Conservation (phyloP, 768 basidiomycete genomes). For the Hygrocybe punicea region DNA sequence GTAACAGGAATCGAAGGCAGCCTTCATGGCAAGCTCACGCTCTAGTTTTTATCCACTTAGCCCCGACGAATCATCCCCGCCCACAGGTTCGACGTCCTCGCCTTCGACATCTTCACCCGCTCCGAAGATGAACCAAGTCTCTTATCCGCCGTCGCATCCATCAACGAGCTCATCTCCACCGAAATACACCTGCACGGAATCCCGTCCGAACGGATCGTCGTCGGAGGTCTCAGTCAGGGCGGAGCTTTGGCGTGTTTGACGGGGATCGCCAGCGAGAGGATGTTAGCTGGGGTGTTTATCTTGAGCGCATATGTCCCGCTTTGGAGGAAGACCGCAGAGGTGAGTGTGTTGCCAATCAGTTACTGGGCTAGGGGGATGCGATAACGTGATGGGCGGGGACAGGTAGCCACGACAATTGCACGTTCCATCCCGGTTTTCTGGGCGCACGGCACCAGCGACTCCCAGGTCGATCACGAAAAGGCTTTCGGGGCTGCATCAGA, state of each 20-base stretch:
- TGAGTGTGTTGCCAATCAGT: constrained; percentile 21
- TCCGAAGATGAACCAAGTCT: constrained; percentile 59
- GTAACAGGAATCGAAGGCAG: constrained; percentile 56
- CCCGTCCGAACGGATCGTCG: constrained; percentile 53
- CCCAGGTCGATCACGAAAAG: constrained; percentile 49
- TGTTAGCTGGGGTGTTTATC: constrained; percentile 55
- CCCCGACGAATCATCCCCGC: not conserved
- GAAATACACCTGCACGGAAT: constrained; percentile 57
- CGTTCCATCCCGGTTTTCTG: constrained; percentile 64
- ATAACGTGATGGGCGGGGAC: not conserved
- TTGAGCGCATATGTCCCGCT: constrained; percentile 66
- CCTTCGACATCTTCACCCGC: constrained; percentile 42
- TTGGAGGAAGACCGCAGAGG: constrained; percentile 49
- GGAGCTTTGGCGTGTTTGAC: constrained; percentile 57
- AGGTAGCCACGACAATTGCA: constrained; percentile 51
- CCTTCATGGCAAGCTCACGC: constrained; percentile 43
- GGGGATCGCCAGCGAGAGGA: constrained; percentile 48
- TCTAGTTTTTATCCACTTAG: not conserved
- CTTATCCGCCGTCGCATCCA: constrained; percentile 42
- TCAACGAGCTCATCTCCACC: constrained; percentile 56
- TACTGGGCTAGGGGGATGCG: constrained; percentile 4
- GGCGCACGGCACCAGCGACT: constrained; percentile 68
- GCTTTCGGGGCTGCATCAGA: constrained; percentile 47
- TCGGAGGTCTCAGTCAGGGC: constrained; percentile 78
- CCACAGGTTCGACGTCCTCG: constrained; percentile 54